Evolutionary conservation across 345 rosid species (phyloP), one percentile per base, ranked within the genome.

Genomic region (Eucalyptus virginea): DNA sequence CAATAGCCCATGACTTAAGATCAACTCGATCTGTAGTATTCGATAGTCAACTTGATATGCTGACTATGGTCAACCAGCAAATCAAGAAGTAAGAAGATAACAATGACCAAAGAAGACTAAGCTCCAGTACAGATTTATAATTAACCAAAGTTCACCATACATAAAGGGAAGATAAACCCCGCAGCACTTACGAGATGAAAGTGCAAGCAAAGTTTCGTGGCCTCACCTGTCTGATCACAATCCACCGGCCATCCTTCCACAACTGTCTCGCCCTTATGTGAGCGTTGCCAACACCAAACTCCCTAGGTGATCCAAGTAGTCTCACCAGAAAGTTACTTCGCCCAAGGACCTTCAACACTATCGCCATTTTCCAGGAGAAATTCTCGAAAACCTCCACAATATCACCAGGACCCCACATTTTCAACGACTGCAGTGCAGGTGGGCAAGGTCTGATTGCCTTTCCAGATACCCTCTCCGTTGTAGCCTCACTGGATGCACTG

Each of bases 341-440:
- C 58, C 91, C 92, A 91, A 94, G 91, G 89, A 93, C 91, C 90
- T 92, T 91, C 14, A 92, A 93, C 51, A 96, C 91, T 28, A 92
- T 94, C 16, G 96, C 99, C 94, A 95, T 94, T 93, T 94, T 97
- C 99, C 99, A 97, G 24, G 94, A 94, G 90, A 91, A 91, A 89
- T 90, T 90, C 49, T 94, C 90, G 62, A 92, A 93, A 89, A 97
- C 97, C 94, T 97, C 99, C 19, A 96, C 92, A 42, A 96, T 94
- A 93, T 97, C 97, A 89, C 98, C 98, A 60, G 93, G 93, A 89
- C 86, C 58, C 97, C 96, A 96, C 89, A 89, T 88, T 80, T 91
- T 92, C 14, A 87, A 87, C 67, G 89, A 91, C 49, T 89, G 91
- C 45, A 60, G 67, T 50, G 81, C 67, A 17, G 91, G 98, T 88